Evolutionary conservation across 441 rosid species (phyloP).

Genomic region (Hura crepitans): DNA sequence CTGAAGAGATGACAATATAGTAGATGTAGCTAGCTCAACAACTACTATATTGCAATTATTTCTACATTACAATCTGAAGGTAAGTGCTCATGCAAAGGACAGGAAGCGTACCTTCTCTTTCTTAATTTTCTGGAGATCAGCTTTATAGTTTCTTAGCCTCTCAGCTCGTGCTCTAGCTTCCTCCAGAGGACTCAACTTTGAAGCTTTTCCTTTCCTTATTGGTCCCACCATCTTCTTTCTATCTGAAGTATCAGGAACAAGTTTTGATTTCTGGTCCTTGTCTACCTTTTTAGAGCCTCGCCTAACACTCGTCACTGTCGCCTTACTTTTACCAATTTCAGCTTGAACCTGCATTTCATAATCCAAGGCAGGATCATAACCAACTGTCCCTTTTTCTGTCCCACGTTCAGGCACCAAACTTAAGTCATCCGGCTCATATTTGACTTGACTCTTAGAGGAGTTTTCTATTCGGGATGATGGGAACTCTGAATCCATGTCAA

Average conservation of each 20-base stretch:
- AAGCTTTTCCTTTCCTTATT: slow-evolving; percentile 71
- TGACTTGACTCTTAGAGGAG: slow-evolving; percentile 37
- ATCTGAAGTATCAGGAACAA: slow-evolving; percentile 41
- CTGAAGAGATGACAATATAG: slow-evolving; percentile 8
- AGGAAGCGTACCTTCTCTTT: slow-evolving; percentile 66
- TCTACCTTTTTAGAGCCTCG: slow-evolving; percentile 53
- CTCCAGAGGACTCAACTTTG: slow-evolving; percentile 79
- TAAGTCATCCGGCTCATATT: slow-evolving; percentile 76
- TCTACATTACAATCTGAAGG: slow-evolving; percentile 6
- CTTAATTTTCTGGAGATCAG: slow-evolving; percentile 90
- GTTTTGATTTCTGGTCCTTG: slow-evolving; percentile 58
- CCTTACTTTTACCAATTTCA: slow-evolving; percentile 37
- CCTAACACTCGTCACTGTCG: slow-evolving; percentile 29
- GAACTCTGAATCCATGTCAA: slow-evolving; percentile 63
- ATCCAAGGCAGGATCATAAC: slow-evolving; percentile 80
- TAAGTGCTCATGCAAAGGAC: background rate
- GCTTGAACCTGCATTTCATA: slow-evolving; percentile 53
- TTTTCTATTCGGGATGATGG: slow-evolving; percentile 44
- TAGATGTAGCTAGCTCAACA: background rate
- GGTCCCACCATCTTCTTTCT: slow-evolving; percentile 71
- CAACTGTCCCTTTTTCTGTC: slow-evolving; percentile 45
- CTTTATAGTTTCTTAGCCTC: slow-evolving; percentile 75
- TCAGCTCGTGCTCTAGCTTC: slow-evolving; percentile 96
- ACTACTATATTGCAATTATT: slow-evolving; percentile 5
- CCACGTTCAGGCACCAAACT: slow-evolving; percentile 75